Base-by-base conservation (phyloP, 352 stramenopile genomes). In the Peronospora destructor region DNA sequence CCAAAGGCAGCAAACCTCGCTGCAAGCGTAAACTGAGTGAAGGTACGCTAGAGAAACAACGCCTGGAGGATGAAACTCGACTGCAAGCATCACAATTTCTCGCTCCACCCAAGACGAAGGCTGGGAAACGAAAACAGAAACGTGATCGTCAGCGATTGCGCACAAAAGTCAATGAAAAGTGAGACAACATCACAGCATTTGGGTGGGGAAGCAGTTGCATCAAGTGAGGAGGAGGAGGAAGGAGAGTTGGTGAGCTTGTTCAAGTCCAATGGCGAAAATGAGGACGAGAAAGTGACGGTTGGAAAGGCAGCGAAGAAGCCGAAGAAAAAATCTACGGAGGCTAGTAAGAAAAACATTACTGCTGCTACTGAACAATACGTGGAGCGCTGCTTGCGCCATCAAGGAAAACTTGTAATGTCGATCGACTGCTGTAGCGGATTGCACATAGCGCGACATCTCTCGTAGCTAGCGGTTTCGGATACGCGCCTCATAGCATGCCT, bases 1-100 rank as follows among this genome's bases (percentile, higher is more conserved):
- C 32, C 0, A 63, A 70, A 37, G 76, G 82, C 21, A 91, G 82
- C 56, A 87, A 79, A 53, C 75, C 71, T 44, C 79, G 79, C 10
- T 77, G 77, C 42, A 90, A 91, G 61, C 79, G 79, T 51, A 93
- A 91, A 53, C 61, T 93, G 45, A 93, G 79, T 45, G 82, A 89
- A 53, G 77, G 81, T 34, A 79, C 77, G 9, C 47, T 87, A 16
- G 79, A 87, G 32, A 76, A 91, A 59, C 75, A 85, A 48, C 62
- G 56, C 36, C 48, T 90, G 23, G 69, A 71, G 44, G 70, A 91
- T 23, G 73, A 91, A 36, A 77, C 81, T 50, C 78, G 79, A 13
- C 66, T 66, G 12, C 71, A 83, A 52, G 79, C 74, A 54, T 91
- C 82, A 23, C 55, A 68, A 59, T 51, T 88, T 49, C 66, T 93